A percentile compares a stretch with the other conserved stretches of the same genome.
Evolutionary conservation across 495 filamentous ascomycete species (phyloP).

Genomic region (Trichoderma asperelloides): DNA sequence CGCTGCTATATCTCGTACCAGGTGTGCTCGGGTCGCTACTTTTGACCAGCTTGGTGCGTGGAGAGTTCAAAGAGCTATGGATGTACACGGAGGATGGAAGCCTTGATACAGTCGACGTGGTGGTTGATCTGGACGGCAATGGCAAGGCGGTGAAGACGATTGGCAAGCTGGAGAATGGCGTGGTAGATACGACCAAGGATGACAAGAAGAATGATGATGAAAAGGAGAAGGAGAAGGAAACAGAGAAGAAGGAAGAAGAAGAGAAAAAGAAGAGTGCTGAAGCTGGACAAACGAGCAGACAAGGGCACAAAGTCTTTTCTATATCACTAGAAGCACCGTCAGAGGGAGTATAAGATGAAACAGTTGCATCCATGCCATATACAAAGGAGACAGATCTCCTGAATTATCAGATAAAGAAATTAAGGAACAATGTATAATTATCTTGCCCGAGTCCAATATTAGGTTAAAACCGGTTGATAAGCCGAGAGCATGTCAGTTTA

Average conservation of each 20-base stretch:
- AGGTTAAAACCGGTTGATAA: too few species aligned
- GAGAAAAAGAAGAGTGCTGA: not conserved
- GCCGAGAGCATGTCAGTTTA: too few species aligned
- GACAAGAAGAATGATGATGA: slow-evolving; percentile 16
- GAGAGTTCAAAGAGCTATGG: slow-evolving; percentile 70
- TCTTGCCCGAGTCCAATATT: too few species aligned
- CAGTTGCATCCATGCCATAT: not conserved
- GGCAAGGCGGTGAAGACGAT: slow-evolving; percentile 20
- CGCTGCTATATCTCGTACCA: slow-evolving; percentile 87
- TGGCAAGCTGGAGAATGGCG: slow-evolving; percentile 8
- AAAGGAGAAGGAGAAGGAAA: not conserved
- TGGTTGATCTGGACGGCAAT: slow-evolving; percentile 30
- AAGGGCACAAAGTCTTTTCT: slow-evolving; percentile 17
- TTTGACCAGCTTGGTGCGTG: slow-evolving; percentile 63
- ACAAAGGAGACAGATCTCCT: not conserved
- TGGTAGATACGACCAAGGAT: slow-evolving; percentile 15
- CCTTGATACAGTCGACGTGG: slow-evolving; percentile 36
- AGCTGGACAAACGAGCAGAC: not conserved
- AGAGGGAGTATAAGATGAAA: not conserved
- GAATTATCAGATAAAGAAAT: not conserved
- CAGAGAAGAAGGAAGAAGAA: slow-evolving; percentile 5
- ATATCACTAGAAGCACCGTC: slow-evolving; percentile 15
- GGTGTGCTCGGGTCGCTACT: slow-evolving; percentile 68
- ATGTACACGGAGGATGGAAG: slow-evolving; percentile 66
- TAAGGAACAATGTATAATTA: too few species aligned